Evolutionary conservation across 495 filamentous ascomycete genomes (phyloP), one percentile per base, ranked within the genome.

Genomic region (Hypomontagnella monticulosa): DNA sequence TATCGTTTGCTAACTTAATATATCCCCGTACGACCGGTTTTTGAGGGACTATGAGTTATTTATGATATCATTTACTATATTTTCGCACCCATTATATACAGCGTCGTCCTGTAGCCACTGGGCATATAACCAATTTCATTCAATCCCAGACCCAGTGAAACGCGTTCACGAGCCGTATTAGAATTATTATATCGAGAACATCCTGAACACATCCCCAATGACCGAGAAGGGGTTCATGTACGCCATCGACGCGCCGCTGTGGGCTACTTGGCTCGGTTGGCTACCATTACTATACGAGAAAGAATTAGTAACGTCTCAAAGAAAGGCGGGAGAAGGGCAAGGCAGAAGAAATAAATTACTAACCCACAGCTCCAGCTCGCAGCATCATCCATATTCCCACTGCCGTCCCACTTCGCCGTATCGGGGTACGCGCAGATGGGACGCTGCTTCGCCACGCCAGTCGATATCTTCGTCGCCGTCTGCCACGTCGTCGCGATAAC

Each of bases 401-500:
- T 23, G 0, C 67, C 69, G 32, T 74, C 67, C 66, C 64, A 72
- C 47, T n/a, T 50, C 9, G 72, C 70, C 44, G 68, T 69, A 11
- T 59, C 19, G 8, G 80, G 80, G 57, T 77, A 77, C 34, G 74
- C 60, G 57, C 80, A 82, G 11, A 80, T 37, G 0, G 75, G 78
- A 14, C 79, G 51, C 57, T 80, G 79, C 18, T 59, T 67, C 50
- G 65, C 14, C 0, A 81, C 72, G 6, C 74, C 78, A 11, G 70
- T 61, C 14, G 66, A 66, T 50, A 43, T 32, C 4, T 69, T 61
- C 12, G 62, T 68, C 12, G 50, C 33, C 51, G 73, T 67, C 15
- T 77, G 69, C 67, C 71, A 82, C 20, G 76, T 78, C 16, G 79
- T 81, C 1, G 76, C 76, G 12, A 81, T 36, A 34, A 76, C 69